These are phyloP conservation scores for Graphilbum fragrans DNA, from an alignment of 2,329 filamentous ascomycete species.

Conservation along the genomic window DNA sequence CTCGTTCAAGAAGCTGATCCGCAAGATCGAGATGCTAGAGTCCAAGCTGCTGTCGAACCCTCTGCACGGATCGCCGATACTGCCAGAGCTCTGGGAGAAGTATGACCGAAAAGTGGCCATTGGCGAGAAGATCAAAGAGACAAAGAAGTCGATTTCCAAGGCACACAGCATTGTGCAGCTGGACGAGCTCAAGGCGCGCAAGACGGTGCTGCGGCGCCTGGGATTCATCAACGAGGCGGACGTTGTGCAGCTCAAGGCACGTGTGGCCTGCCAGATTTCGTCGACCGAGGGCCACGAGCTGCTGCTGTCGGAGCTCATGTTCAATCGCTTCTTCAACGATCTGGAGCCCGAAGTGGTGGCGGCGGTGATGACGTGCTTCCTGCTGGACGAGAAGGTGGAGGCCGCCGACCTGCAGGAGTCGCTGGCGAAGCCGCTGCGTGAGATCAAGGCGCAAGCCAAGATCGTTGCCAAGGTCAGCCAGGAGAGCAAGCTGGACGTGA, in stretches of 20 bases:
- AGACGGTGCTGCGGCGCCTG: constrained; percentile 84
- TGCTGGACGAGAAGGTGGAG: constrained; percentile 93
- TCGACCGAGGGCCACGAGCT: constrained; percentile 85
- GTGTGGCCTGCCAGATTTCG: constrained; percentile 95
- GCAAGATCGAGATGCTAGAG: constrained; percentile 96
- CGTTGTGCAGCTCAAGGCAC: constrained; percentile 91
- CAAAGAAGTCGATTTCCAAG: constrained; percentile 76
- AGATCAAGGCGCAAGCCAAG: constrained; percentile 77
- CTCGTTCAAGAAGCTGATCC: constrained; percentile 79
- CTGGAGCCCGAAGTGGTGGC: constrained; percentile 79
- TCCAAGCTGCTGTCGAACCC: constrained; percentile 81
- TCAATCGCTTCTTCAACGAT: constrained; percentile 98
- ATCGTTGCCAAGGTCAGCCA: constrained; percentile 86
- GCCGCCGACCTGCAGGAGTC: constrained; percentile 70
- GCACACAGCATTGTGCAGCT: constrained; percentile 84
- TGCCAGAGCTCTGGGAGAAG: constrained; percentile 76
- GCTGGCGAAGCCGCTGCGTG: constrained; percentile 70
- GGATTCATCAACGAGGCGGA: constrained; percentile 94
- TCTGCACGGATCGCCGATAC: constrained; percentile 76
- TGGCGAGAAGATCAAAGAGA: constrained; percentile 67
- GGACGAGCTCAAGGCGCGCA: constrained; percentile 91
- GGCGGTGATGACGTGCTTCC: constrained; percentile 80
- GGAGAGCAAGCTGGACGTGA: constrained; percentile 87
- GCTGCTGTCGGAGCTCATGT: constrained; percentile 82
- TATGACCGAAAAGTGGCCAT: constrained; percentile 73